A percentile compares a stretch with the other conserved stretches of the same genome.
Conservation (phyloP, 2,329 filamentous ascomycete genomes). For the Orbilia blumenaviensis region DNA sequence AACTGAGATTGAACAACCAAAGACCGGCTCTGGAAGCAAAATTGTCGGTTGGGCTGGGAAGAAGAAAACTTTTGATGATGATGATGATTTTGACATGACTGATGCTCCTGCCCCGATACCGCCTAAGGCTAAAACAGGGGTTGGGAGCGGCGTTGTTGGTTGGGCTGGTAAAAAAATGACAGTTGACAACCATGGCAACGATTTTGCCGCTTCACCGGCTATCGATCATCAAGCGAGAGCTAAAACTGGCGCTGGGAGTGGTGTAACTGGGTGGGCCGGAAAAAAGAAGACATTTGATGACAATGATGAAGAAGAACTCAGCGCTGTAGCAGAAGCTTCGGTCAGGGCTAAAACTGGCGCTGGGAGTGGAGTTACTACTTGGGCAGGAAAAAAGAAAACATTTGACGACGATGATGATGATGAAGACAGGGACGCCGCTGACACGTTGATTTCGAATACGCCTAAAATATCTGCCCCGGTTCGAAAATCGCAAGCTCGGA, state of each 20-base stretch:
- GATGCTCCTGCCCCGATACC: background rate
- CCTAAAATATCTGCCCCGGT: background rate
- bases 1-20: background rate
- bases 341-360: conserved; percentile 22
- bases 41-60: conserved; percentile 31
- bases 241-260: conserved; percentile 46
- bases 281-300: conserved; percentile 53
- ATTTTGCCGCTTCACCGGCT: background rate
- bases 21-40: conserved; percentile 3
- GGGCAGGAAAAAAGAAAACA: conserved; percentile 38
- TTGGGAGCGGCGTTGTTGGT: conserved; percentile 39
- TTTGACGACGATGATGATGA: conserved; percentile 19
- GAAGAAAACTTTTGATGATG: conserved; percentile 26
- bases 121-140: conserved; percentile 27
- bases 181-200: conserved; percentile 29
- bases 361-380: conserved; percentile 23
- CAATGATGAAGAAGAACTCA: conserved; percentile 17
- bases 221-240: conserved; percentile 1
- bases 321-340: background rate
- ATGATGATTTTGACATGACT: conserved; percentile 14
- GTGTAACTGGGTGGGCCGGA: conserved; percentile 49
- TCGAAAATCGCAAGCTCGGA: background rate
- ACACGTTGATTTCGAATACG: background rate
- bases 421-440: background rate
- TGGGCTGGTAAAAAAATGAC: conserved; percentile 50